Conservation (phyloP, 2,329 filamentous ascomycete species). For the Ophiognomonia clavigignenti-juglandacearum region DNA sequence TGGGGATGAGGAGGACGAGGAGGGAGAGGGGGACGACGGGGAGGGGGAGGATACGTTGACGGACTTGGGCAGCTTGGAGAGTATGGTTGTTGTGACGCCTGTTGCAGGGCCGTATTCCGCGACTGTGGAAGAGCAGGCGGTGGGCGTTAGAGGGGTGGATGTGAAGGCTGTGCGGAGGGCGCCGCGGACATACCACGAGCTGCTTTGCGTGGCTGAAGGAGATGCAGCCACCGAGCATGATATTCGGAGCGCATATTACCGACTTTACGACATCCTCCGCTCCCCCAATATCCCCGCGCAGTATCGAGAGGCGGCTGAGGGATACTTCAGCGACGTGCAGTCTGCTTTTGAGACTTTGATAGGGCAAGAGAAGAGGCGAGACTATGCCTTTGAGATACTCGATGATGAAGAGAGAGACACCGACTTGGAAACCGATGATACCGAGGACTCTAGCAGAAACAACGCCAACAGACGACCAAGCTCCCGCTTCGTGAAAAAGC, state of each 20-base stretch:
- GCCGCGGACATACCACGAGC: constrained; percentile 30
- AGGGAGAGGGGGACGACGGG: background rate
- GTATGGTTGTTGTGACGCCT: constrained; percentile 11
- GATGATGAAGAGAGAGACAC: constrained; percentile 38
- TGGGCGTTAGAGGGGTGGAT: no score
- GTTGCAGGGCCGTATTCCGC: background rate
- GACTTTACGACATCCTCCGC: constrained; percentile 40
- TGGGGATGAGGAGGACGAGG: no score
- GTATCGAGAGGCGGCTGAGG: constrained; percentile 32
- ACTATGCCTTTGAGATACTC: constrained; percentile 34
- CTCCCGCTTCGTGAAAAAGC: background rate
- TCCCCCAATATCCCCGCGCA: constrained; percentile 36
- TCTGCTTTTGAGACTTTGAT: constrained; percentile 44
- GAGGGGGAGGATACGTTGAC: constrained; percentile 18
- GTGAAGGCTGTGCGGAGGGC: no score
- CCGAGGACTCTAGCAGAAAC: constrained; percentile 19
- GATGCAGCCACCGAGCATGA: constrained; percentile 21
- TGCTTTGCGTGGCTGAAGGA: constrained; percentile 35
- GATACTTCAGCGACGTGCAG: constrained; percentile 36
- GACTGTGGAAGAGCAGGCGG: background rate
- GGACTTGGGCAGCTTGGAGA: constrained; percentile 11
- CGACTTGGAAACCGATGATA: constrained; percentile 45
- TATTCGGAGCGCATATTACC: constrained; percentile 39
- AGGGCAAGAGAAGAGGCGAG: constrained; percentile 34
- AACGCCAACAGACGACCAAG: background rate